These are phyloP conservation scores for Larix sibirica DNA, from an alignment of 83 land plant genomes.

Conservation along the genomic window DNA sequence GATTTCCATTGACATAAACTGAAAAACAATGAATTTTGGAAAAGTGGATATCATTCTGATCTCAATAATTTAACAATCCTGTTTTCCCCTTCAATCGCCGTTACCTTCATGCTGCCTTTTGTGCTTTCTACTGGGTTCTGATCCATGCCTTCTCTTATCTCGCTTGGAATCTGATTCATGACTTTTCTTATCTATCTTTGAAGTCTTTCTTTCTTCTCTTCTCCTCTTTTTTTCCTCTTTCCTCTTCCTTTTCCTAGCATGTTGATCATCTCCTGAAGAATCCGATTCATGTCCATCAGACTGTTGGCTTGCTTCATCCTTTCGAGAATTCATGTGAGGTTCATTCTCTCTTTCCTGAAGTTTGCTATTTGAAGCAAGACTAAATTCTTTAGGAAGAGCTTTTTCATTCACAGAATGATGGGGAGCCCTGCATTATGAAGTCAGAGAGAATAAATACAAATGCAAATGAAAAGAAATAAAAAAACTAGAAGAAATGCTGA, in stretches of 20 bases:
- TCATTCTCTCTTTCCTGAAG: conserved; percentile 4
- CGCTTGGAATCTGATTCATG: background rate
- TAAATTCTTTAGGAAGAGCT: background rate
- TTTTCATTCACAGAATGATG: conserved; percentile 14
- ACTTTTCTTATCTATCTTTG: conserved; percentile 3
- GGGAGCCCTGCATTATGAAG: conserved; percentile 6
- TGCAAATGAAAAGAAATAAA: background rate
- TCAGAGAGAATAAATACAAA: background rate
- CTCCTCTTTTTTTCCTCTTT: conserved; percentile 9
- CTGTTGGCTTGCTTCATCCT: background rate
- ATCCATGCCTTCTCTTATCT: conserved; percentile 14
- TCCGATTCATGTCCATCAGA: background rate
- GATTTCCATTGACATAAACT: background rate
- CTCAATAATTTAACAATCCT: background rate
- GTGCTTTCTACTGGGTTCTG: background rate
- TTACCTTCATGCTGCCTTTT: background rate
- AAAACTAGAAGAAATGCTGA: too few species aligned
- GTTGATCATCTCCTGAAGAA: background rate
- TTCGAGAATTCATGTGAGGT: background rate
- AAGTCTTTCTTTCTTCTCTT: conserved; percentile 7
- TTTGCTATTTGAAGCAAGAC: background rate
- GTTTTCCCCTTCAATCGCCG: background rate
- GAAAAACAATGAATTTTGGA: background rate
- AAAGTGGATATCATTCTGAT: background rate
- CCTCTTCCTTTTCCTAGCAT: conserved; percentile 4